Base-by-base conservation (phyloP, 2,329 filamentous ascomycete genomes). In the Aspergillus sp. region DNA sequence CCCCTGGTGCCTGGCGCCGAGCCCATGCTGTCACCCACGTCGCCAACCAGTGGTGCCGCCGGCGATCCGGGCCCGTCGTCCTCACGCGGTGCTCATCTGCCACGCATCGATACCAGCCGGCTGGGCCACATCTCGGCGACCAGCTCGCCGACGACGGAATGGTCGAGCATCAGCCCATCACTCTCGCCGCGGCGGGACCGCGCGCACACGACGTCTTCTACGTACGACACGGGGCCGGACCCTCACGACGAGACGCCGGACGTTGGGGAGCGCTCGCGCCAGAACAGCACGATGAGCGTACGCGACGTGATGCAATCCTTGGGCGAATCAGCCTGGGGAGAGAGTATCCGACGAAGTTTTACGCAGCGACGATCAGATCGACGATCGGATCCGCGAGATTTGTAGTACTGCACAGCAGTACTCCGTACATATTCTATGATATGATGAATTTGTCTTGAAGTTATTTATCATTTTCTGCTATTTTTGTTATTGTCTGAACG, bases 261-360 rank as follows among this genome's bases (percentile, higher is more conserved):
- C 32, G 26, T 64, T 55, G n/a, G 69, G 59, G 55, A 76, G 75
- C 67, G 85, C 82, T 71, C 85, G 67, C 80, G 88, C 49, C 84
- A 87, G 24, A 86, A 84, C 56, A 92, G 89, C 74, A 82, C 83
- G 5, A 88, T 93, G 58, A 91, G 87, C 69, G 87, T 89, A 53
- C 85, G 88, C 52, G 89, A 92, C 69, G 90, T 96, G 66, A 86
- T 93, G 74, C 87, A 92, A 66, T 90, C 95, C 71, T 83, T 98
- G 56, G 91, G 95, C 69, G 90, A 94, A 70, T 95, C 91, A 18
- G 89, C 90, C 16, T 98, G 94, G 94, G 91, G 94, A 54, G 91
- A 96, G 77, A 96, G 91, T 80, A 92, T 97, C 65, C 84, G 92
- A 64, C 85, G 92, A 63, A 96, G 92, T 78, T 92, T 95, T 67